These are phyloP conservation scores for Aspergillus olivimuriae DNA, from an alignment of 495 filamentous ascomycete species.

Conservation along the genomic window DNA sequence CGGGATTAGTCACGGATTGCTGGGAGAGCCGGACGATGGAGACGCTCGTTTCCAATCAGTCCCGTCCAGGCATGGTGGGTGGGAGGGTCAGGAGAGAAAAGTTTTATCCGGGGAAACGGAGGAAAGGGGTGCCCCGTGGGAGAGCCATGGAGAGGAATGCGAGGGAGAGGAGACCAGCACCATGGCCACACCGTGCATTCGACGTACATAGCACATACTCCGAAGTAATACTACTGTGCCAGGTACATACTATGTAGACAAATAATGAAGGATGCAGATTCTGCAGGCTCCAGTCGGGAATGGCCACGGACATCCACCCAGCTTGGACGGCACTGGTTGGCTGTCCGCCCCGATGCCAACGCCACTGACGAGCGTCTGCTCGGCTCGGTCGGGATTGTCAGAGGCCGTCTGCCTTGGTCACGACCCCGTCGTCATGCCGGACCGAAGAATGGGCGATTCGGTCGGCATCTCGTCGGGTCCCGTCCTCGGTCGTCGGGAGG, in stretches of 20 bases:
- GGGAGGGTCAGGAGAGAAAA: background rate
- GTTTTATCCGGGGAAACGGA: background rate
- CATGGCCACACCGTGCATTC: background rate
- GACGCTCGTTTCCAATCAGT: no score
- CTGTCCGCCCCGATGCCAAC: slow-evolving; percentile 1
- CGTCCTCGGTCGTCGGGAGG: no score
- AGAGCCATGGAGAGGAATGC: background rate
- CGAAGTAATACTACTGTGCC: background rate
- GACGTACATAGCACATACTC: background rate
- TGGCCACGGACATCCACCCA: slow-evolving; percentile 14
- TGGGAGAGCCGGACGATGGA: no score
- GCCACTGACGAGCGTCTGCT: slow-evolving; percentile 8
- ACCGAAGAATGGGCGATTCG: slow-evolving; percentile 3
- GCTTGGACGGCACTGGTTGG: slow-evolving; percentile 11
- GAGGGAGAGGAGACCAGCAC: background rate
- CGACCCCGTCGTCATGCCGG: background rate
- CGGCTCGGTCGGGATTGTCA: slow-evolving; percentile 6
- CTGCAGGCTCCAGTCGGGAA: background rate
- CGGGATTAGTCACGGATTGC: no score
- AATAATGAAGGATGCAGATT: no score
- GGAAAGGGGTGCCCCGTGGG: background rate
- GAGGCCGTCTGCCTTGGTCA: background rate
- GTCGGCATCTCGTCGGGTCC: slow-evolving; percentile 1
- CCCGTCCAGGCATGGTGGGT: no score
- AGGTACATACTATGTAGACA: background rate